Base-by-base conservation (phyloP, 1,139 yeast species). In the Yamadazyma mexicana region DNA sequence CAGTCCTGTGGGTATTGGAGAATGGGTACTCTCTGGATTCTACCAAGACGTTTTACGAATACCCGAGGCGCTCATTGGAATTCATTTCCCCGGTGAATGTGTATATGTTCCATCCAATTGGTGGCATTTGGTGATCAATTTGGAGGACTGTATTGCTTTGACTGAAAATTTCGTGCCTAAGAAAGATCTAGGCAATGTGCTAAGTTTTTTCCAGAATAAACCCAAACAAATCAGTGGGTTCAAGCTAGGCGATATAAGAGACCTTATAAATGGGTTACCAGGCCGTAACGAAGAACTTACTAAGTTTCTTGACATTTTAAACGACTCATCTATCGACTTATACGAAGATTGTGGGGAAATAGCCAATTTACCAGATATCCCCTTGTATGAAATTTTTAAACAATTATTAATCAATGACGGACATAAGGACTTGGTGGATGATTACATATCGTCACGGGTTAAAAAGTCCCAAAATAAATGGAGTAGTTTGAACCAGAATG, bases 111-210 rank as follows among this genome's bases (percentile, higher is more conserved):
- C 97, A 2, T 75, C 91, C 16, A 95, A 95, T 1, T 89, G 97
- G 97, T 89, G 97, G 97, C 97, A 89, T 64, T 69, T 81, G 31
- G 97, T 89, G 18, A 86, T 88, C 17, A 89, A 89, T 53, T 56
- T 89, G 18, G 88, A 84, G 45, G 91, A 85, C 52, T 73, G 83
- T 14, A 83, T 85, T 31, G 91, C 96, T 0, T 63, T 88, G 52
- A 89, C 97, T 0, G 95, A 87, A 49, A 89, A 89, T 56, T 89
- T 88, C 60, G 92, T 87, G 5, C 95, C 96, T 0, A 56, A 57
- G 30, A 70, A 77, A 28, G 77, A 79, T 39, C 65, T 86, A 20
- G 69, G 77, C 16, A 67, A 73, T 31, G 94, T 82, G 1, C 64
- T 87, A 43, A 65, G 76, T 48, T 89, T 89, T 52, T 73, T 89